Evolutionary conservation across 2,329 filamentous ascomycete species (phyloP).

Genomic region (Alternaria panax): DNA sequence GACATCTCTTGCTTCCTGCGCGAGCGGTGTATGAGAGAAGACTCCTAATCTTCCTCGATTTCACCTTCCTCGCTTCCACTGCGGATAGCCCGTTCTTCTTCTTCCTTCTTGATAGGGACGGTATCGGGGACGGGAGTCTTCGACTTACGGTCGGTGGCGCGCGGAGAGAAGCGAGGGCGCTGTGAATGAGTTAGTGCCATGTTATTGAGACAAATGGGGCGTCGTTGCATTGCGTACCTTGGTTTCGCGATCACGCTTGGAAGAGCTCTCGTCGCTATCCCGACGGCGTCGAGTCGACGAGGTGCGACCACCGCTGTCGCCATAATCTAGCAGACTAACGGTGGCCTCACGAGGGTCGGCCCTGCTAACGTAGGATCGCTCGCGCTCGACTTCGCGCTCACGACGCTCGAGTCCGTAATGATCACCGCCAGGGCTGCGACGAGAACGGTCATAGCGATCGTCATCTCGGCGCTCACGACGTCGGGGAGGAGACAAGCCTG

Average conservation of each 20-base stretch:
- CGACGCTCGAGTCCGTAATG: constrained; percentile 86
- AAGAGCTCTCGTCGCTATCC: constrained; percentile 68
- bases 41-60: constrained; percentile 76
- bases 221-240: constrained; percentile 50
- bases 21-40: constrained; percentile 8
- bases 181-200: constrained; percentile 23
- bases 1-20: not conserved
- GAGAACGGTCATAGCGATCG: constrained; percentile 56
- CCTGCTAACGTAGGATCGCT: constrained; percentile 79
- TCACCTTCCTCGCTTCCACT: constrained; percentile 97
- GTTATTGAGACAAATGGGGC: not conserved
- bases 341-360: constrained; percentile 77
- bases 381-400: constrained; percentile 88
- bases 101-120: constrained; percentile 44
- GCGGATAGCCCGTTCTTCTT: constrained; percentile 72
- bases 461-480: constrained; percentile 53
- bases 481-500: constrained; percentile 62
- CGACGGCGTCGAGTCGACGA: constrained; percentile 74
- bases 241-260: constrained; percentile 52
- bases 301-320: constrained; percentile 64
- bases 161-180: constrained; percentile 60
- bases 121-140: constrained; percentile 59
- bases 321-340: constrained; percentile 90
- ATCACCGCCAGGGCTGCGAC: constrained; percentile 65
- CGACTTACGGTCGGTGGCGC: constrained; percentile 65